Percentiles rank a stretch among this genome's conserved stretches.
These are phyloP conservation scores for Hsuehochloa calcarea DNA, from an alignment of 176 grass and related monocot species.

Conservation along the genomic window DNA sequence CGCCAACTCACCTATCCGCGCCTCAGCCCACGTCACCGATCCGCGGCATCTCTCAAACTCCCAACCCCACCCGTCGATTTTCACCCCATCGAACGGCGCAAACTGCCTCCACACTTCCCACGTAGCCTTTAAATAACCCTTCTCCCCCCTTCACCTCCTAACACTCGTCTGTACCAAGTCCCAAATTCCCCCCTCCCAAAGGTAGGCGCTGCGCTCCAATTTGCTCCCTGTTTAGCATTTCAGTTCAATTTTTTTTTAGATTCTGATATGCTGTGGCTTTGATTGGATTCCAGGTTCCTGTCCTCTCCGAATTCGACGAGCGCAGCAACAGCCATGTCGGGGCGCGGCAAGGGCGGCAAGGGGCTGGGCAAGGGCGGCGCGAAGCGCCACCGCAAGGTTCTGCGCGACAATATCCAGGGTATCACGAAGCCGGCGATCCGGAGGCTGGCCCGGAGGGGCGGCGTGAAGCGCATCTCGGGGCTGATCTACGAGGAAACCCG, in stretches of 20 bases:
- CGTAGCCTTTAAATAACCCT: background rate
- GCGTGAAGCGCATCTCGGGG: slow-evolving; percentile 92
- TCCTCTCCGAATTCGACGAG: background rate
- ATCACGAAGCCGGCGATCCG: slow-evolving; percentile 81
- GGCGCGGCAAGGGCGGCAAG: slow-evolving; percentile 72
- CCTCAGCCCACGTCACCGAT: slow-evolving; percentile 45
- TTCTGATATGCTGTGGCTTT: background rate
- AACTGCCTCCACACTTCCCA: background rate
- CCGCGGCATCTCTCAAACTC: background rate
- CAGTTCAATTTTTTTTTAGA: background rate
- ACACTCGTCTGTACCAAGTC: background rate
- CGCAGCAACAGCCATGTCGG: slow-evolving; percentile 43
- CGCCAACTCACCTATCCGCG: slow-evolving; percentile 28
- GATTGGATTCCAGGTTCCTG: background rate
- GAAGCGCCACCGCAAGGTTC: slow-evolving; percentile 69
- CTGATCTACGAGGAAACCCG: slow-evolving; percentile 97
- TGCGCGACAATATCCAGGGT: slow-evolving; percentile 79
- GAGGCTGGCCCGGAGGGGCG: slow-evolving; percentile 59
- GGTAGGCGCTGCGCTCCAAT: background rate
- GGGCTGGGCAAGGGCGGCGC: slow-evolving; percentile 65
- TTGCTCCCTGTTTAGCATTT: background rate
- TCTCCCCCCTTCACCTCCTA: background rate
- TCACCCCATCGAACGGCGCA: slow-evolving; percentile 34
- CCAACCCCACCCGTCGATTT: slow-evolving; percentile 15
- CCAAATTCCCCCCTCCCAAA: background rate